Percentiles rank a stretch among this genome's conserved stretches.
Conservation (phyloP, 331 rosid genomes). For the Arachis monticola region DNA sequence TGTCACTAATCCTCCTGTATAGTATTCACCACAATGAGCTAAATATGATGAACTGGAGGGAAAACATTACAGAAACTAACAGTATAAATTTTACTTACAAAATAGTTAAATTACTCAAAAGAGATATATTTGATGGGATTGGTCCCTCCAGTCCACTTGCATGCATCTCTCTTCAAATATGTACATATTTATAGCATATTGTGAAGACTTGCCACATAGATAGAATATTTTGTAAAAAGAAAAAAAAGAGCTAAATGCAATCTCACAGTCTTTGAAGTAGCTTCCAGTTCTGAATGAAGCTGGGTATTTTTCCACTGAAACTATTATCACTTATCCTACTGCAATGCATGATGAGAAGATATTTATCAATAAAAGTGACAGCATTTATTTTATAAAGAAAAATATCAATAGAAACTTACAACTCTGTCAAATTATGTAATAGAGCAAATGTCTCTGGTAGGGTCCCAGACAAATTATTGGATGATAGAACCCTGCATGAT, state of each 20-base stretch:
- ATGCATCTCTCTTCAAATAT: slow-evolving; percentile 67
- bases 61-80: background rate
- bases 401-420: slow-evolving; percentile 52
- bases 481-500: slow-evolving; percentile 66
- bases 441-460: slow-evolving; percentile 61
- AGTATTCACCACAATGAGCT: slow-evolving; percentile 21
- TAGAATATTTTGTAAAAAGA: slow-evolving; percentile 17
- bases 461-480: slow-evolving; percentile 75
- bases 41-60: slow-evolving; percentile 10
- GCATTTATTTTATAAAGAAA: slow-evolving; percentile 23
- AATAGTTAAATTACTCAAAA: slow-evolving; percentile 53
- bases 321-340: slow-evolving; percentile 80
- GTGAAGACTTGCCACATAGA: background rate
- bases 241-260: slow-evolving; percentile 15
- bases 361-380: slow-evolving; percentile 1
- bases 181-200: slow-evolving; percentile 8
- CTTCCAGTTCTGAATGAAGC: slow-evolving; percentile 74
- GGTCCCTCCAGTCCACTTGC: slow-evolving; percentile 93
- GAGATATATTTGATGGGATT: slow-evolving; percentile 72
- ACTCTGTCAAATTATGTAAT: slow-evolving; percentile 60
- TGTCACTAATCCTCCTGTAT: slow-evolving; percentile 79
- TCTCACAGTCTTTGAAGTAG: slow-evolving; percentile 74
- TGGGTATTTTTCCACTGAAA: slow-evolving; percentile 72
- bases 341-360: slow-evolving; percentile 46
- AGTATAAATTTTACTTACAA: slow-evolving; percentile 62